Evolutionary conservation across 164 flowering plant genomes (phyloP).

Genomic region (Sextonia rubra): DNA sequence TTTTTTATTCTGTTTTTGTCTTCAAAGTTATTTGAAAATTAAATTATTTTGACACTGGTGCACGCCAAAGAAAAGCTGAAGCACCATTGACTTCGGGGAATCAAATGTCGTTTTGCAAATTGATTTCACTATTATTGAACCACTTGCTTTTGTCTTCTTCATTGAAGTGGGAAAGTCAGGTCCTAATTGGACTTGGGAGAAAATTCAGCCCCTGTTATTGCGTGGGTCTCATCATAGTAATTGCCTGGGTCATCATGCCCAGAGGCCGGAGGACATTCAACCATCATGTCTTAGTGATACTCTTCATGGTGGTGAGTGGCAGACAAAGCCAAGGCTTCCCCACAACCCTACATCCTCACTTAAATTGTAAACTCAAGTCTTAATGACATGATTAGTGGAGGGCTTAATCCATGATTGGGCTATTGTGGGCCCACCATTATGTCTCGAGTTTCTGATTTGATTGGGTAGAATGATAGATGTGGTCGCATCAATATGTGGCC

Average conservation of each 20-base stretch:
- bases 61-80: neutral
- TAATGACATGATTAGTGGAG: constrained; percentile 19
- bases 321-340: constrained; percentile 45
- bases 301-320: constrained; percentile 30
- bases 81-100: too few relatives aligned
- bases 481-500: constrained; percentile 3
- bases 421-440: constrained; percentile 3
- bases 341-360: constrained; percentile 17
- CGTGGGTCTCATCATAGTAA: constrained; percentile 25
- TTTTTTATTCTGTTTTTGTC: too few relatives aligned
- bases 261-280: constrained; percentile 31
- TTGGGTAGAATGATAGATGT: constrained; percentile 4
- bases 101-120: too few relatives aligned
- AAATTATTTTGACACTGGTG: neutral
- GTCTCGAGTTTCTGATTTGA: neutral
- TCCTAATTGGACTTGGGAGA: neutral
- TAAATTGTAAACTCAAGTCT: constrained; percentile 5
- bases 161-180: neutral
- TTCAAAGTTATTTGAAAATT: too few relatives aligned
- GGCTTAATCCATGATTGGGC: constrained; percentile 14
- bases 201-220: constrained; percentile 17
- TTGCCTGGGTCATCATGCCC: constrained; percentile 28
- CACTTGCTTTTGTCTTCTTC: constrained; percentile 1
- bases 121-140: neutral
- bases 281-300: constrained; percentile 17